Evolutionary conservation across 495 filamentous ascomycete genomes (phyloP).

Genomic region (Hamigera avellanea): DNA sequence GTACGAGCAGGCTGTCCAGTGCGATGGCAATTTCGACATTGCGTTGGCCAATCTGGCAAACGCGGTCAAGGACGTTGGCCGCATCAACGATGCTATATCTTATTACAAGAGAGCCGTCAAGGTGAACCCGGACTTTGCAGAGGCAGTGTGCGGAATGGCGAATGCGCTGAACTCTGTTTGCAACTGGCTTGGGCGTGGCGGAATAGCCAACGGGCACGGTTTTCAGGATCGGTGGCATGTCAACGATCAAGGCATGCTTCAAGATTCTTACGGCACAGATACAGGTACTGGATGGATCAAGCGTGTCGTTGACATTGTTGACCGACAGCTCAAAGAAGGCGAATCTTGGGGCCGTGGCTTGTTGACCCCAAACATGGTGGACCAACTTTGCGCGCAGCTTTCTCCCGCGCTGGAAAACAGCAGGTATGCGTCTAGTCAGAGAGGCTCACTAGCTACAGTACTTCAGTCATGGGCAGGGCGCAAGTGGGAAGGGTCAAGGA

Average conservation of each 20-base stretch:
- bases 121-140: conserved; percentile 90
- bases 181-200: conserved; percentile 86
- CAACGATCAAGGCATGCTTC: conserved; percentile 71
- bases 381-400: conserved; percentile 39
- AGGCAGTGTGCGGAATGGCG: conserved; percentile 91
- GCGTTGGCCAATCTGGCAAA: conserved; percentile 95
- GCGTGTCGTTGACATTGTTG: conserved; percentile 88
- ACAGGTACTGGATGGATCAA: conserved; percentile 77
- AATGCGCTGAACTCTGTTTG: conserved; percentile 97
- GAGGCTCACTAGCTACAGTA: conserved; percentile 24
- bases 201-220: conserved; percentile 59
- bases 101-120: conserved; percentile 88
- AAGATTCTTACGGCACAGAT: conserved; percentile 53
- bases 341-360: conserved; percentile 75
- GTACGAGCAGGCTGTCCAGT: conserved; percentile 91
- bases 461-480: conserved; percentile 62
- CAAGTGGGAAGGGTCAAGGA: conserved; percentile 78
- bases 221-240: conserved; percentile 91
- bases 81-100: conserved; percentile 78
- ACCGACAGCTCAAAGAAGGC: conserved; percentile 80
- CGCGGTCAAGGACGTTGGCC: conserved; percentile 93
- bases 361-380: conserved; percentile 43
- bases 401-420: conserved; percentile 21
- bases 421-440: conserved; percentile 15
- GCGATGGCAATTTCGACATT: conserved; percentile 90